phyloP scores from a whole-genome alignment of 2,329 filamentous ascomycete species.

The Aspergillus puulaauensis region DNA sequence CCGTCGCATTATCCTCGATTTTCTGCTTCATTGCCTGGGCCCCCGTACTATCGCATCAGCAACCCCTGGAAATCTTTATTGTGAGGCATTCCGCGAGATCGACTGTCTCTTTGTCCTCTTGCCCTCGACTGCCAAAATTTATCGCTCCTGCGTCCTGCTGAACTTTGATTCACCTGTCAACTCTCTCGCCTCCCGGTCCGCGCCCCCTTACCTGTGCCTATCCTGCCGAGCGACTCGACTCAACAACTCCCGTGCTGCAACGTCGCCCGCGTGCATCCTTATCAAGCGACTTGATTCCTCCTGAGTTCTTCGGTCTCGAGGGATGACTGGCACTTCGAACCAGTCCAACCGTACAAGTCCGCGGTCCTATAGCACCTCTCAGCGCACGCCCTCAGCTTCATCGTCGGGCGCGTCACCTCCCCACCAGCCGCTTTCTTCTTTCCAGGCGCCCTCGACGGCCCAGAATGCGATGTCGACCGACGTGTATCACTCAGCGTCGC shows the following conservation, averaged over 20 bases:
- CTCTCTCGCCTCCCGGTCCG: constrained; percentile 9
- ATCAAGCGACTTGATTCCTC: constrained; percentile 15
- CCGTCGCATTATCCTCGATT: constrained; percentile 17
- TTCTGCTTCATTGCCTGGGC: constrained; percentile 8
- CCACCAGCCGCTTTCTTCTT: constrained; percentile 32
- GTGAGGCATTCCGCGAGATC: constrained; percentile 4
- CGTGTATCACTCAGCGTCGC: constrained; percentile 41
- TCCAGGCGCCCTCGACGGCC: constrained; percentile 36
- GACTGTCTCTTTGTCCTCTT: constrained; percentile 3
- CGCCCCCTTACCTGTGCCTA: constrained; percentile 13
- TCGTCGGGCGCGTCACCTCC: constrained; percentile 41
- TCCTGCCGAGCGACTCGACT: constrained; percentile 4
- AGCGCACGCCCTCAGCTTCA: constrained; percentile 40
- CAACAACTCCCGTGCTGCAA: constrained; percentile 10
- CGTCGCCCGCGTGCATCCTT: constrained; percentile 11
- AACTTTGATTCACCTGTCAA: constrained; percentile 11
- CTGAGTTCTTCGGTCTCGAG: constrained; percentile 24
- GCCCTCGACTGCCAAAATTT: background rate
- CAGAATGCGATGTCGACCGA: constrained; percentile 47
- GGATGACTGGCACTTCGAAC: constrained; percentile 43
- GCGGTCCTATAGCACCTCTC: constrained; percentile 39
- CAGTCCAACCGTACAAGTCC: constrained; percentile 44
- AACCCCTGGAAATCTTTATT: constrained; percentile 8
- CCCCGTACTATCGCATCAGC: constrained; percentile 11
- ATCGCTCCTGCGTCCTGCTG: background rate